Evolutionary conservation across 345 rosid genomes (phyloP).

Genomic region (Acer saccharum): DNA sequence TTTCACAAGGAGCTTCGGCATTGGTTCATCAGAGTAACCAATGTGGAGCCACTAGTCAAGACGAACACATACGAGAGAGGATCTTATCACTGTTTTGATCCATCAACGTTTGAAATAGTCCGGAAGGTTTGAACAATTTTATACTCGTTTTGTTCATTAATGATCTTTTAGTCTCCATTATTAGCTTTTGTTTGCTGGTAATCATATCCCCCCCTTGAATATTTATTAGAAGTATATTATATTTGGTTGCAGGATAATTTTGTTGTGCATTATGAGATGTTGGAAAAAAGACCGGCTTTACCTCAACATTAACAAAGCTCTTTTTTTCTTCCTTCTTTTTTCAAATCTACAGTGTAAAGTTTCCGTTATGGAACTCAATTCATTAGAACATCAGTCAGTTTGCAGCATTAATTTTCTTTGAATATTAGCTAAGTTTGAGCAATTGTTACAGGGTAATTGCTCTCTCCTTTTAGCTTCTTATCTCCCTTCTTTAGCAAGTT

Average conservation of each 20-base stretch:
- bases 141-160: neutral
- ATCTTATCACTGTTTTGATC: slow-evolving; percentile 88
- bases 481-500: neutral
- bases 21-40: slow-evolving; percentile 78
- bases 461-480: neutral
- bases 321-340: slow-evolving; percentile 31
- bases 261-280: slow-evolving; percentile 67
- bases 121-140: slow-evolving; percentile 68
- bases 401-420: slow-evolving; percentile 28
- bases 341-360: slow-evolving; percentile 62
- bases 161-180: neutral
- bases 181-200: neutral
- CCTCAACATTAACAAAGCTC: slow-evolving; percentile 64
- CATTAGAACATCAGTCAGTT: slow-evolving; percentile 35
- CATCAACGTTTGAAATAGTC: slow-evolving; percentile 62
- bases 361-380: slow-evolving; percentile 30
- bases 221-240: neutral
- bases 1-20: slow-evolving; percentile 81
- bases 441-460: slow-evolving; percentile 16
- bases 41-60: slow-evolving; percentile 86
- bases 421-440: slow-evolving; percentile 24
- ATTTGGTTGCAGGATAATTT: slow-evolving; percentile 72
- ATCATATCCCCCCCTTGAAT: neutral
- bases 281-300: slow-evolving; percentile 91
- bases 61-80: slow-evolving; percentile 74